phyloP scores from a whole-genome alignment of 805 yeast genomes.

The Nakazawaea ernobii region DNA sequence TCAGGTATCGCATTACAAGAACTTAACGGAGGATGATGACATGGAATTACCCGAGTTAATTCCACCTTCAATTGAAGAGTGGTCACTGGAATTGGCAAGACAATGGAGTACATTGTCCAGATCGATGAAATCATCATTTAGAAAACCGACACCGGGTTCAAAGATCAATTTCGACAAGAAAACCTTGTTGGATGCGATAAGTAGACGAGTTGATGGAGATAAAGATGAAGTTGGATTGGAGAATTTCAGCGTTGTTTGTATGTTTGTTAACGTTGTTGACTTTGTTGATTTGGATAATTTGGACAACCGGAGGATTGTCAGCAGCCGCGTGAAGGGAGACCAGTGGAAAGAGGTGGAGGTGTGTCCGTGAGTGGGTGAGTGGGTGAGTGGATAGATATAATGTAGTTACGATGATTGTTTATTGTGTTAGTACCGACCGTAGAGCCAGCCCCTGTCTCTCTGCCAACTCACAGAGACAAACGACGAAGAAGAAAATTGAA shows the following conservation, averaged over 20 bases:
- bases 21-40: not conserved
- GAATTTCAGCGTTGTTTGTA: conserved; percentile 62
- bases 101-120: conserved; percentile 61
- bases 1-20: conserved; percentile 7
- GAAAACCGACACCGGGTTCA: conserved; percentile 70
- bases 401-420: not conserved
- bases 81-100: conserved; percentile 57
- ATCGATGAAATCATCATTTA: conserved; percentile 55
- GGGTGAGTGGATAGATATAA: not conserved
- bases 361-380: conserved; percentile 47
- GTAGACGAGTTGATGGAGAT: conserved; percentile 80
- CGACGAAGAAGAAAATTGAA: too few species aligned
- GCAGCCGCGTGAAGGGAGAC: conserved; percentile 47
- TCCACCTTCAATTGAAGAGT: conserved; percentile 57
- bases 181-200: conserved; percentile 60
- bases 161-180: conserved; percentile 47
- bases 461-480: too few species aligned
- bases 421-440: not conserved
- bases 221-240: conserved; percentile 55
- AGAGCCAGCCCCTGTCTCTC: too few species aligned
- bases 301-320: conserved; percentile 44
- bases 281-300: conserved; percentile 53
- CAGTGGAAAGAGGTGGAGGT: conserved; percentile 76
- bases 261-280: conserved; percentile 70
- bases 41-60: conserved; percentile 5